Conservation (phyloP, 2,329 filamentous ascomycete genomes). For the Rutstroemia sydowiana region DNA sequence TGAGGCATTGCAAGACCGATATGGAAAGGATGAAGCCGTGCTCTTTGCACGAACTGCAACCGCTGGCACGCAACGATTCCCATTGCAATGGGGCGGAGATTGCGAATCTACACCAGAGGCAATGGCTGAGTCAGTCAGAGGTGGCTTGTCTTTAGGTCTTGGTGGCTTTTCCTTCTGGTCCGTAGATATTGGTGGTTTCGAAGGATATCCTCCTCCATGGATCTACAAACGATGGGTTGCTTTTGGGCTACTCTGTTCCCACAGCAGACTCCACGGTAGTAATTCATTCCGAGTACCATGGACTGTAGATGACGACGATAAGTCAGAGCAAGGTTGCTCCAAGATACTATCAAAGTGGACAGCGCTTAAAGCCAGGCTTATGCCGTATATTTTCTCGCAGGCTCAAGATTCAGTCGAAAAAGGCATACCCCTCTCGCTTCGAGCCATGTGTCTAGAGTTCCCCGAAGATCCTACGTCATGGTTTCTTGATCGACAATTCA, state of each 20-base stretch:
- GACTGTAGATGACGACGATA: conserved; percentile 50
- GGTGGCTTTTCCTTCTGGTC: conserved; percentile 55
- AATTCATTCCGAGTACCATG: conserved; percentile 57
- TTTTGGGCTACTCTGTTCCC: conserved; percentile 53
- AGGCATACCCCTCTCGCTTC: conserved; percentile 47
- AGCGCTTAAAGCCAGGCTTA: conserved; percentile 45
- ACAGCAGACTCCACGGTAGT: conserved; percentile 52
- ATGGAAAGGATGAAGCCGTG: conserved; percentile 44
- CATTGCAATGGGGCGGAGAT: conserved; percentile 55
- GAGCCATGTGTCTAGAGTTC: conserved; percentile 54
- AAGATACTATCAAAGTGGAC: conserved; percentile 39
- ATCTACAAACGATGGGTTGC: conserved; percentile 60
- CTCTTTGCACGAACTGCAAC: conserved; percentile 53
- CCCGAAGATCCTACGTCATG: conserved; percentile 51
- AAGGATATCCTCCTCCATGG: conserved; percentile 48
- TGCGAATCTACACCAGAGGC: conserved; percentile 56
- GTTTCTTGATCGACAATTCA: conserved; percentile 52
- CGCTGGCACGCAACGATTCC: conserved; percentile 52
- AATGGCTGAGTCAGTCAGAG: conserved; percentile 54
- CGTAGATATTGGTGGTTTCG: conserved; percentile 56
- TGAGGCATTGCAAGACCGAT: conserved; percentile 41
- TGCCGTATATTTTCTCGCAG: conserved; percentile 50
- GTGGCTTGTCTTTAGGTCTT: conserved; percentile 48
- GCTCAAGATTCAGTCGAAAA: conserved; percentile 40
- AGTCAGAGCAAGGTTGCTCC: conserved; percentile 40